These are phyloP conservation scores for Avena insularis DNA, from an alignment of 176 grass and related monocot species.

Conservation along the genomic window DNA sequence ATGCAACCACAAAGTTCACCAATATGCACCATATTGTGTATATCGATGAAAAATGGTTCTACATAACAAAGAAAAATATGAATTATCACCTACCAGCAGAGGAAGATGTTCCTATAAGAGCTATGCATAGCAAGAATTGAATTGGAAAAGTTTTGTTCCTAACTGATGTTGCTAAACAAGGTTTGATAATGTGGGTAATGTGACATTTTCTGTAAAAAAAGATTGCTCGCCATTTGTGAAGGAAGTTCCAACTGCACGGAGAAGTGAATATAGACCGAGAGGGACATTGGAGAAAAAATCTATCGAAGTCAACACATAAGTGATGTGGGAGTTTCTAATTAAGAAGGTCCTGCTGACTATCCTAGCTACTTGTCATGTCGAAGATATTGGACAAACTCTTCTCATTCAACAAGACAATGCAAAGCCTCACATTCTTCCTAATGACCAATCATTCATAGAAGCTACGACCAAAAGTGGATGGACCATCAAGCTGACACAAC, in stretches of 20 bases:
- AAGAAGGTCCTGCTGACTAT: background rate
- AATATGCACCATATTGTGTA: background rate
- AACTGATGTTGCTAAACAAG: background rate
- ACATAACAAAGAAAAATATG: too few relatives aligned
- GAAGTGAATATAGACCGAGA: background rate
- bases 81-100: too few relatives aligned
- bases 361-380: background rate
- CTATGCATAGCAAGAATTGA: background rate
- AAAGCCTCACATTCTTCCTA: background rate
- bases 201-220: background rate
- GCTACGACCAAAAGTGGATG: background rate
- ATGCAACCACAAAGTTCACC: background rate
- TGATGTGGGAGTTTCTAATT: background rate
- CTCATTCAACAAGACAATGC: background rate
- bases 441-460: background rate
- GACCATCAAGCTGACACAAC: background rate
- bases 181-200: background rate
- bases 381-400: background rate
- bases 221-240: background rate
- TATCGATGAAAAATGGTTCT: too few relatives aligned
- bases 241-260: background rate
- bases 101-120: too few relatives aligned
- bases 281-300: background rate
- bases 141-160: background rate
- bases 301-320: background rate